These are phyloP conservation scores for Irpex sp. DNA, from an alignment of 1,284 basidiomycete genomes.

Conservation along the genomic window DNA sequence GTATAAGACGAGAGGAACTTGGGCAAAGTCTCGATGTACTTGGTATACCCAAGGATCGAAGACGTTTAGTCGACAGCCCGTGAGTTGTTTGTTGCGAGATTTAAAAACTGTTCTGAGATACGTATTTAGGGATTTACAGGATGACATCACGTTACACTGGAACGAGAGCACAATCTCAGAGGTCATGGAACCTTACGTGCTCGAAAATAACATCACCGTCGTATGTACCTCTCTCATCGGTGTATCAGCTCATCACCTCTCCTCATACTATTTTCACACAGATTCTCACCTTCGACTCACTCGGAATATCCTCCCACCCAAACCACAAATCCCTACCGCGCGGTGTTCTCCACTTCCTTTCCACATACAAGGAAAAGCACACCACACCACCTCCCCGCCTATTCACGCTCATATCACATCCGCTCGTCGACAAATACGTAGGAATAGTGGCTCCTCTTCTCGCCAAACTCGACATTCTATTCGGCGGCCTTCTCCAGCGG, in stretches of 20 bases:
- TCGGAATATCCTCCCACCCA: conserved; percentile 83
- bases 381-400: conserved; percentile 34
- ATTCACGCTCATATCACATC: conserved; percentile 57
- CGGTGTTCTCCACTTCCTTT: conserved; percentile 46
- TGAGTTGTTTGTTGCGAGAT: conserved; percentile 36
- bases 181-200: conserved; percentile 58
- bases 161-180: conserved; percentile 55
- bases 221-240: conserved; percentile 36
- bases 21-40: conserved; percentile 64
- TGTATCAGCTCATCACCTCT: background rate
- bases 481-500: conserved; percentile 18
- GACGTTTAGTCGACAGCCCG: conserved; percentile 72
- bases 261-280: conserved; percentile 28
- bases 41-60: conserved; percentile 55
- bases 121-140: conserved; percentile 61
- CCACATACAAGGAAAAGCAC: conserved; percentile 22
- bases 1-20: conserved; percentile 63
- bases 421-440: conserved; percentile 59
- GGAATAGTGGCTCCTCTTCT: conserved; percentile 45
- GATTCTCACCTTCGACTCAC: conserved; percentile 89
- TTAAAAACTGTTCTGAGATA: background rate
- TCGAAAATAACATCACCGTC: conserved; percentile 56
- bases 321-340: conserved; percentile 83
- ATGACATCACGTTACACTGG: conserved; percentile 76
- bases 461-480: conserved; percentile 39